Conservation (phyloP, 768 basidiomycete species). For the Jaapia argillacea region DNA sequence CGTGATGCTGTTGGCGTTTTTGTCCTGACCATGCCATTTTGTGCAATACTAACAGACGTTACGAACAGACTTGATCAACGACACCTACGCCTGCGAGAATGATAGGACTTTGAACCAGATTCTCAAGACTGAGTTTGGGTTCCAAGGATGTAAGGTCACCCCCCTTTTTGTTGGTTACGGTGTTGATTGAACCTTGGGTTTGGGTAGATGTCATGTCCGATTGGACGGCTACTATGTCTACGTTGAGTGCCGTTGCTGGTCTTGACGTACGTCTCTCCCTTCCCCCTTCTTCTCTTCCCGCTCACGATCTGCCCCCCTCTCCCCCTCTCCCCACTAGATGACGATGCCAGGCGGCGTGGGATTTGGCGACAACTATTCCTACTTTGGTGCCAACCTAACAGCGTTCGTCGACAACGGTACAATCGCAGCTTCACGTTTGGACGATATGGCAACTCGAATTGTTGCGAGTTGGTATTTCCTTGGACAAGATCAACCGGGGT, state of each 20-base stretch:
- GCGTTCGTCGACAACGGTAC: conserved; percentile 61
- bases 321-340: conserved; percentile 32
- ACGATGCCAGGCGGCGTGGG: conserved; percentile 59
- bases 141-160: no score
- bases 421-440: conserved; percentile 52
- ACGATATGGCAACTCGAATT: conserved; percentile 80
- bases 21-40: no score
- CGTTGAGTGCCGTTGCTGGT: conserved; percentile 47
- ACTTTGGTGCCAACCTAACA: conserved; percentile 62
- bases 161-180: no score
- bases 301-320: neutral
- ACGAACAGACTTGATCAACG: conserved; percentile 48
- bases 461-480: conserved; percentile 62
- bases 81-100: conserved; percentile 70
- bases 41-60: conserved; percentile 1
- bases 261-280: conserved; percentile 40
- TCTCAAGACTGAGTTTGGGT: conserved; percentile 67
- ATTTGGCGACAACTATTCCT: conserved; percentile 39
- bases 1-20: no score
- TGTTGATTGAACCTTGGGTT: no score
- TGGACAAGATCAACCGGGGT: conserved; percentile 50
- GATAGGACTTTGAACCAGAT: conserved; percentile 61
- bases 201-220: conserved; percentile 71
- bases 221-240: conserved; percentile 59
- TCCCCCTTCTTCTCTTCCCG: neutral